Base-by-base conservation (phyloP, 441 rosid genomes). In the Eugenia klotzschiana region DNA sequence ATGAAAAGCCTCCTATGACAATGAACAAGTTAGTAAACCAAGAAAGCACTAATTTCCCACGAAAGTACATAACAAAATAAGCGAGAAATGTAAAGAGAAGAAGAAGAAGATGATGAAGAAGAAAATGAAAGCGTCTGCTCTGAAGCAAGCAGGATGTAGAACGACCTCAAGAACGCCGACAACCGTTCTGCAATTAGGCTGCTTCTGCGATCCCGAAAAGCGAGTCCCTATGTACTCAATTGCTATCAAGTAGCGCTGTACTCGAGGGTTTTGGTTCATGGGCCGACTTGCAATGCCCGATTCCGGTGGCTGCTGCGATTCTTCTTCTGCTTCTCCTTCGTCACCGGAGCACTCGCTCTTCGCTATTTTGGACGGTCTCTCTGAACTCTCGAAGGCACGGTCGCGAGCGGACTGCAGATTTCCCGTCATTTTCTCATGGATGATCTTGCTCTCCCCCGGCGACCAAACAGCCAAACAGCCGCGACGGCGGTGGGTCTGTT, bases 191-290 rank as follows among this genome's bases (percentile, higher is more conserved):
- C 84, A 80, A 79, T 79, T 90, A 23, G 86, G 89, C 87, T 97
- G 99, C 86, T 97, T 90, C 87, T 94, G 99, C 40, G 98, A 94
- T 4, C 99, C 98, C 13, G 92, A 90, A 85, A 97, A 97, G 27
- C 95, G 96, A 50, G 98, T 93, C 23, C 99, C 98, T 8, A 95
- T 90, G 72, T 97, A 97, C 90, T 97, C 98, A 40, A 97, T 83
- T 52, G 98, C 98, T 3, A 97, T 85, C 89, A 95, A 88, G 87
- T 96, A 96, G 51, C 99, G 95, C 84, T 95, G 99, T 79, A 88
- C 25, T 84, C 92, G 85, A 56, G 92, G 92, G 86, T 89, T 94
- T 40, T 88, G 87, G 86, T 79, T 87, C 95, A 90, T 90, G 27
- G 87, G 46, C 46, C 85, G 84, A 83, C 83, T 83, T 27, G 79